Evolutionary conservation across 305 asterid genomes (phyloP), one percentile per base, ranked within the genome.

Genomic region (Rubia tinctorum): DNA sequence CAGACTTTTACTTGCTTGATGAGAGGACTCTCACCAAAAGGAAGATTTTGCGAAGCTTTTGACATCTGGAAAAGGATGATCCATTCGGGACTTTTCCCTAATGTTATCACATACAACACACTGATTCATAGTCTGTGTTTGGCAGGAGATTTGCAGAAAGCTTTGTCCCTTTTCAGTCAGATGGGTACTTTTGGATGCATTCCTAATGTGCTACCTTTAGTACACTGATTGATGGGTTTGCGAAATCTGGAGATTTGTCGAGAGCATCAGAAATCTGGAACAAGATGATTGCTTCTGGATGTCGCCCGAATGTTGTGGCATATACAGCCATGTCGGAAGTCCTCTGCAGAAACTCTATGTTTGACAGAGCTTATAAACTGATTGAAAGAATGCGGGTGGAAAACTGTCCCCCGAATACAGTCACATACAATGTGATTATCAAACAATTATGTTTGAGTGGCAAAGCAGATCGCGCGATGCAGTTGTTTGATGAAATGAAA

Each of bases 191-290:
- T 56, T 20, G 80, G 85, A 17, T 86, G 88, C 75, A 47, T 65
- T 75, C 96, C 96, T 8, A 88, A 84, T 75, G 72, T 82, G 68
- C 82, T 79, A 90, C 95, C 30, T 91, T 83, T 49, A 74, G 89
- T 71, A 89, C 84, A 23, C 90, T 94, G 63, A 84, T 91, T 69
- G 86, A 86, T 66, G 92, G 98, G 39, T 94, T 78, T 83, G 85
- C 97, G 13, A 94, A 89, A 77, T 78, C 71, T 2, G 86, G 92
- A 49, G 86, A 94, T 81, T 75, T 86, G 69, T 18, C 30, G 61
- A 86, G 91, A 66, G 97, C 99, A 45, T 84, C 95, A 42, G 91
- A 88, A 79, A 73, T 87, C 18, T 94, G 99, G 99, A 91, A 94
- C 88, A 82, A 76, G 81, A 94, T 94, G 99, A 71, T 88, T 18